Conservation (phyloP, 495 filamentous ascomycete species). For the Aspergillus baeticus region DNA sequence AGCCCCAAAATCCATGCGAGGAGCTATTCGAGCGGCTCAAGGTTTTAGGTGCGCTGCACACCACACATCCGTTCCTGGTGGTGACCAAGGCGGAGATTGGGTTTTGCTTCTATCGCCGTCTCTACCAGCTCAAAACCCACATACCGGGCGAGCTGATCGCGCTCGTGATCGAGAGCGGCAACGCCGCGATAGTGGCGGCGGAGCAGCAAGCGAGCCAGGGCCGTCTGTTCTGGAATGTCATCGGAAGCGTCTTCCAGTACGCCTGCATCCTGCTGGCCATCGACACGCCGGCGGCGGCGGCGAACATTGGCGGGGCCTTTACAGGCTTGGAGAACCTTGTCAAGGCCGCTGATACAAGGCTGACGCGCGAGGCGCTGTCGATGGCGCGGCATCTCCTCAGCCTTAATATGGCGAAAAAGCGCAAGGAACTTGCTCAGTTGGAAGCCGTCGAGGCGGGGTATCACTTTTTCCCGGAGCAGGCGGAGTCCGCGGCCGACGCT, state of each 20-base stretch:
- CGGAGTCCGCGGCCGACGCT: slow-evolving; percentile 8
- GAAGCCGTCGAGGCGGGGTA: slow-evolving; percentile 30
- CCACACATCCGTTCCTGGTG: slow-evolving; percentile 29
- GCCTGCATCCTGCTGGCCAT: slow-evolving; percentile 29
- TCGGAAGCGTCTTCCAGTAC: slow-evolving; percentile 35
- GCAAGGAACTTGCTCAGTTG: slow-evolving; percentile 27
- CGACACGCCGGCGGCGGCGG: slow-evolving; percentile 24
- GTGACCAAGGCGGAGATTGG: slow-evolving; percentile 32
- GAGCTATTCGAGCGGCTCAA: slow-evolving; percentile 26
- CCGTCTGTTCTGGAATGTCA: slow-evolving; percentile 33
- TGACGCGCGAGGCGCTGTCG: slow-evolving; percentile 31
- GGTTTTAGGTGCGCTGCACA: slow-evolving; percentile 13
- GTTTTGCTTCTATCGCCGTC: slow-evolving; percentile 34
- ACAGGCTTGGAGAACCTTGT: slow-evolving; percentile 31
- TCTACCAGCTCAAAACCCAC: slow-evolving; percentile 27
- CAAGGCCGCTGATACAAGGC: slow-evolving; percentile 24
- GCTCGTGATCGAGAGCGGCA: slow-evolving; percentile 27
- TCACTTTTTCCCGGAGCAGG: slow-evolving; percentile 14
- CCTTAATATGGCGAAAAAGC: slow-evolving; percentile 29
- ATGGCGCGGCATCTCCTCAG: slow-evolving; percentile 31
- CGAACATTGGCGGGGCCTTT: slow-evolving; percentile 24
- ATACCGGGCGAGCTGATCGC: slow-evolving; percentile 24
- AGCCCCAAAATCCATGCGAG: slow-evolving; percentile 17
- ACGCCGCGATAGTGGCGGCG: slow-evolving; percentile 24
- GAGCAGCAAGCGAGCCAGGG: slow-evolving; percentile 26